phyloP scores from a whole-genome alignment of 495 filamentous ascomycete species.

The Corynascus novoguineensis region DNA sequence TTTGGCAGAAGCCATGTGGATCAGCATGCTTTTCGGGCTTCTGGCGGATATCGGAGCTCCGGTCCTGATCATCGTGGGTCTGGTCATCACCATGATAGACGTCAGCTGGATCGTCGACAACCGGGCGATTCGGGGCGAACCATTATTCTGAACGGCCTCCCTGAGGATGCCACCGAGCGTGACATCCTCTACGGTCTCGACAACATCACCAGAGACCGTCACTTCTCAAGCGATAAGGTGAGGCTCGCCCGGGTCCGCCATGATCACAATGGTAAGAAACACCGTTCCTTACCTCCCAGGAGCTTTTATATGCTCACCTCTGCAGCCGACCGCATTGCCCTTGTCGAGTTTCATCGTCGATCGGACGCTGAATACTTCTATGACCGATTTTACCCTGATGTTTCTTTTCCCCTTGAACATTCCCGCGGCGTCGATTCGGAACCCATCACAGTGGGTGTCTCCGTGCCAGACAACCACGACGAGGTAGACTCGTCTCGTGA shows the following conservation, averaged over 20 bases:
- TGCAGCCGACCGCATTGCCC: conserved; percentile 31
- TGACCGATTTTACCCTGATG: conserved; percentile 57
- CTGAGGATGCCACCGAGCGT: conserved; percentile 30
- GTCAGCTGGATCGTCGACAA: background rate
- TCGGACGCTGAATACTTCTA: conserved; percentile 59
- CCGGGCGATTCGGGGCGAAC: conserved; percentile 11
- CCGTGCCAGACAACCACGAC: conserved; percentile 54
- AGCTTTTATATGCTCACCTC: background rate
- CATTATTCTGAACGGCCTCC: conserved; percentile 24
- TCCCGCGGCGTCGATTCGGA: conserved; percentile 36
- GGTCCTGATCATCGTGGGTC: background rate
- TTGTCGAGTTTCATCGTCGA: conserved; percentile 36
- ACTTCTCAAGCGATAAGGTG: conserved; percentile 28
- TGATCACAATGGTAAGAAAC: conserved; percentile 27
- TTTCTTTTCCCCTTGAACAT: conserved; percentile 41
- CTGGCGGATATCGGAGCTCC: conserved; percentile 4
- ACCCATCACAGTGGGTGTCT: conserved; percentile 53
- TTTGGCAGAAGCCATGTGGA: background rate
- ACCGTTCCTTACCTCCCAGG: background rate
- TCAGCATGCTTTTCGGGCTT: background rate
- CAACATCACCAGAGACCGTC: conserved; percentile 23
- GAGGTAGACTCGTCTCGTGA: conserved; percentile 49
- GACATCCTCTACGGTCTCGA: conserved; percentile 33
- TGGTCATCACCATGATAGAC: background rate
- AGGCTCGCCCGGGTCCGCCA: conserved; percentile 24